Evolutionary conservation across 2,329 filamentous ascomycete genomes (phyloP), one percentile per base, ranked within the genome.

Genomic region (Rhinocladiella similis): DNA sequence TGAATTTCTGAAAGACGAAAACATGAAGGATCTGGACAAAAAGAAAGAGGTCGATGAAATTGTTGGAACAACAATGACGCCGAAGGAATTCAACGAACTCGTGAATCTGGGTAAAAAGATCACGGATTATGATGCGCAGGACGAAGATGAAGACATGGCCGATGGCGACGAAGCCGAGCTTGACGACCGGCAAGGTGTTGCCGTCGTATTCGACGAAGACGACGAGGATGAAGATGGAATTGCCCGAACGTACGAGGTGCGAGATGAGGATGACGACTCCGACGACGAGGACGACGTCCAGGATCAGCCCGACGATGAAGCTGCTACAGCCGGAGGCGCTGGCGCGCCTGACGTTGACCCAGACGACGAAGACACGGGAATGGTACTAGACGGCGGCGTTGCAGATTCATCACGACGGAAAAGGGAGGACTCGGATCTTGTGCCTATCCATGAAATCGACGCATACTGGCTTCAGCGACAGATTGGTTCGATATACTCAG

Each of bases 31-130:
- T 70, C 90, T 96, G 58, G 94, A 99, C 72, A 97, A 95, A 80
- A 99, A 99, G 79, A 96, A 92, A 75, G 91, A 97, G 71, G 85
- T 97, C 42, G 94, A 99, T 67, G 94, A 97, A 63, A 85, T 97
- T 57, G 74, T 99, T 41, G 94, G 93, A n/a, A 83, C 83, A 35
- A 85, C 86, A 0, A 83, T 97, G 78, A 87, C 82, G 47, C 84
- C 90, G 1, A 96, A 97, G 70, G 88, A 96, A 71, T 99, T 97
- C 77, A 97, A 97, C 70, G 93, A 97, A 75, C 77, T 99, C 64
- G 87, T 97, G 53, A 99, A 97, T 69, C 78, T 99, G 42, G 91
- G 92, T 63, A 99, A 99, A 79, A 99, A 99, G 76, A 96, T 99
- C 62, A 99, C 94, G 48, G 94, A 99, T 72, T 99, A 97, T 73